phyloP scores from a whole-genome alignment of 1,139 yeast genomes.

The Magnusiomyces tetraspermus region DNA sequence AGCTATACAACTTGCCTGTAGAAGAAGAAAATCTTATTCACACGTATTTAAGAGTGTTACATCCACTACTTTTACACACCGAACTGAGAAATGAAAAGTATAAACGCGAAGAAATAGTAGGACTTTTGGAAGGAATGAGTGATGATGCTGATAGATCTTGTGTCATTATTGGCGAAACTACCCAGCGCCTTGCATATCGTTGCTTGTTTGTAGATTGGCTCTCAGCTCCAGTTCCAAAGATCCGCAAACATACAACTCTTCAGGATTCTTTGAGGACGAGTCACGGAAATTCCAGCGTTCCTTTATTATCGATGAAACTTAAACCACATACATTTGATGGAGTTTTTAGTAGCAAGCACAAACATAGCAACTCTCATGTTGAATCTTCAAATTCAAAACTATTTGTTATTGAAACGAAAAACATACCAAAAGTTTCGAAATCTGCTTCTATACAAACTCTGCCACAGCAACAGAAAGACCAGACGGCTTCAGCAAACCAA shows the following conservation, averaged over 20 bases:
- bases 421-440: too few relatives aligned
- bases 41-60: slow-evolving; percentile 66
- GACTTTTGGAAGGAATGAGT: slow-evolving; percentile 42
- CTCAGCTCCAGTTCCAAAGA: slow-evolving; percentile 17
- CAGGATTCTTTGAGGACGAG: neutral
- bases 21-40: slow-evolving; percentile 56
- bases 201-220: slow-evolving; percentile 57
- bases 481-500: too few relatives aligned
- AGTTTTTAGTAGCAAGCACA: neutral
- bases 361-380: too few relatives aligned
- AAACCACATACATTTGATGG: neutral
- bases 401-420: too few relatives aligned
- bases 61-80: slow-evolving; percentile 61
- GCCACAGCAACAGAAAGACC: too few relatives aligned
- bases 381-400: too few relatives aligned
- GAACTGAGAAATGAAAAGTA: slow-evolving; percentile 41
- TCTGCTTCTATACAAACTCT: too few relatives aligned
- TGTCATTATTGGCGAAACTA: slow-evolving; percentile 28
- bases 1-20: slow-evolving; percentile 56
- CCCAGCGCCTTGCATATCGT: slow-evolving; percentile 51
- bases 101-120: slow-evolving; percentile 46
- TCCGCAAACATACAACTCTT: neutral
- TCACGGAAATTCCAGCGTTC: neutral
- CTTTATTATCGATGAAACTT: neutral
- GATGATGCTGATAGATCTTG: slow-evolving; percentile 15